Evolutionary conservation across 331 rosid species (phyloP), one percentile per base, ranked within the genome.

Genomic region (Quercus phellos): DNA sequence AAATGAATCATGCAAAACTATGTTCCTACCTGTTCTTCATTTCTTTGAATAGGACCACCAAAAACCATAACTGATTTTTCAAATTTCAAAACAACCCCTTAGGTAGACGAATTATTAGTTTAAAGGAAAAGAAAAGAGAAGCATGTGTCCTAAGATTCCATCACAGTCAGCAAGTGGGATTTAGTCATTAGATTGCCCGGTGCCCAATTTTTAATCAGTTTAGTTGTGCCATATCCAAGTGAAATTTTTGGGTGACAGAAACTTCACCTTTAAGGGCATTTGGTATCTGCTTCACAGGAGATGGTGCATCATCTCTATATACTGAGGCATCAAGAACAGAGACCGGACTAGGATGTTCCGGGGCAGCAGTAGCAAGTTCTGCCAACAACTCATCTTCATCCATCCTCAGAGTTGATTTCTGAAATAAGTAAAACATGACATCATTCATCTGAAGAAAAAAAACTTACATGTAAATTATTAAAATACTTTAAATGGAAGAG

Each of bases 281-380:
- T 50, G 83, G 55, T 68, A 81, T 82, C 80, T 76, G 87, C 88
- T 80, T 92, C 19, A 87, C 80, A 2, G 92, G 93, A 70, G 93
- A 90, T 54, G 78, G 80, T 43, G 67, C 88, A 61, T 89, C 90
- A 35, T 88, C 91, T 80, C 88, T 84, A 74, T 88, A 90, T 64
- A 84, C 86, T 13, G 89, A 82, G 77, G 58, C 68, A 78, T 93
- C 96, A 17, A 90, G 90, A 79, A 85, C 91, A 34, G 96, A 93
- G 21, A 89, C 86, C 1, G 90, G 94, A 80, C 96, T 90, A 43
- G 89, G 90, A 84, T 88, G 93, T 69, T 89, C 94, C 3, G 85
- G 92, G 70, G 77, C 84, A 68, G 70, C 77, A 19, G 82, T 75
- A 74, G 87, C 85, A 27, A 89, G 89, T 70, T 89, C 94, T n/a